A percentile compares a stretch with the other conserved stretches of the same genome.
These are phyloP conservation scores for Ceratobasidium sp. DNA, from an alignment of 1,284 basidiomycete genomes.

Conservation along the genomic window DNA sequence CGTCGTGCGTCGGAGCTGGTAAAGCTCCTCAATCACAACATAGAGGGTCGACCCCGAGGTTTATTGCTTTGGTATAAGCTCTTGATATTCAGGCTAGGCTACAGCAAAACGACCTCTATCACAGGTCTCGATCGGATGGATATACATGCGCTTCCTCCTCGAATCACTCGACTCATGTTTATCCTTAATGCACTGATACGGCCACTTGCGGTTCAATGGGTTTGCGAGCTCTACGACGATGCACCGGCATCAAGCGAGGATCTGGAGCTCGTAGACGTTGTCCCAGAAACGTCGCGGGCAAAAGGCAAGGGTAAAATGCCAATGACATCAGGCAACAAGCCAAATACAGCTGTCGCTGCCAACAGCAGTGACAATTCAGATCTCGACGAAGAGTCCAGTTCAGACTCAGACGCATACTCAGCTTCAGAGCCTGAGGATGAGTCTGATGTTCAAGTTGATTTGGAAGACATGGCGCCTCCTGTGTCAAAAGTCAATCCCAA, in stretches of 20 bases:
- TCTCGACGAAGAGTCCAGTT: too few species aligned
- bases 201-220: not conserved
- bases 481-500: too few species aligned
- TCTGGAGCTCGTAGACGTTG: too few species aligned
- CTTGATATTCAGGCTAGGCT: not conserved
- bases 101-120: conserved; percentile 10
- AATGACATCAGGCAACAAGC: too few species aligned
- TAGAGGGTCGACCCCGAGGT: not conserved
- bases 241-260: not conserved
- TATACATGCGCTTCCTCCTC: not conserved
- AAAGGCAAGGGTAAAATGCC: too few species aligned
- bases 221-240: not conserved
- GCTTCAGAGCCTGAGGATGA: too few species aligned
- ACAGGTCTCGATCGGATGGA: conserved; percentile 6
- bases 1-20: not conserved
- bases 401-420: too few species aligned
- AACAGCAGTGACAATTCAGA: too few species aligned
- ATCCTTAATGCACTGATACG: not conserved
- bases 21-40: not conserved
- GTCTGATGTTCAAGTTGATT: too few species aligned
- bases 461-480: too few species aligned
- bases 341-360: too few species aligned
- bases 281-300: too few species aligned
- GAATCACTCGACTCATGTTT: not conserved
- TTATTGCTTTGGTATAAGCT: not conserved